Base-by-base conservation (phyloP, 2,329 filamentous ascomycete genomes). In the Sclerotinia spermophila region DNA sequence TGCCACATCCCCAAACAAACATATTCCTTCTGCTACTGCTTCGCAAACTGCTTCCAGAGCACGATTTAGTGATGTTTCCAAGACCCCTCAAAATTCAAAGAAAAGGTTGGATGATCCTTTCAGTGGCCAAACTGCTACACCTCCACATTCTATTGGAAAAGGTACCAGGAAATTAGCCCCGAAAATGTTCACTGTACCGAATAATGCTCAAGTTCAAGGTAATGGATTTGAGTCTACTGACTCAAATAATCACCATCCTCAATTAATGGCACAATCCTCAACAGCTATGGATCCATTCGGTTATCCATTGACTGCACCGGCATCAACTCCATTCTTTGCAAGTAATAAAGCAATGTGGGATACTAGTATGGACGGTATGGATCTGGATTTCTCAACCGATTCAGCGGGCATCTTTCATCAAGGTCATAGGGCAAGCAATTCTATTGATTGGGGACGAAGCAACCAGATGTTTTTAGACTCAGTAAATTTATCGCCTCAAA, bases 251-350 rank as follows among this genome's bases (percentile, higher is more conserved):
- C 74, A 74, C 10, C 84, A 85, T 75, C 80, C 82, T 71, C 85
- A 86, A 76, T 86, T 87, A 72, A 79, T 83, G 77, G 81, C 81
- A 38, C 81, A 81, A 68, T 81, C 83, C n/a, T 81, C 85, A 55
- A 83, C 83, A 61, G 83, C 84, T 19, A 82, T 82, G 69, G 87
- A 89, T 74, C 82, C 90, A 79, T 89, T 89, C 77, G 82, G 82
- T 38, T 89, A 87, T 76, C 86, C 87, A 40, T 82, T 90, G 79
- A 86, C 87, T n/a, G 86, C 86, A 3, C 84, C 87, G 30, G 83
- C 83, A 44, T 82, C 83, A 3, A 82, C 82, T 5, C 82, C 85
- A 1, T 79, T 81, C 3, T 86, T 83, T 73, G 77, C 78, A 11
- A 81, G 82, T 67, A 78, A 81, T 17, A 81, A 82, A 64, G 74